phyloP scores from a whole-genome alignment of 805 yeast species.

The Starmerella vaccinii region DNA sequence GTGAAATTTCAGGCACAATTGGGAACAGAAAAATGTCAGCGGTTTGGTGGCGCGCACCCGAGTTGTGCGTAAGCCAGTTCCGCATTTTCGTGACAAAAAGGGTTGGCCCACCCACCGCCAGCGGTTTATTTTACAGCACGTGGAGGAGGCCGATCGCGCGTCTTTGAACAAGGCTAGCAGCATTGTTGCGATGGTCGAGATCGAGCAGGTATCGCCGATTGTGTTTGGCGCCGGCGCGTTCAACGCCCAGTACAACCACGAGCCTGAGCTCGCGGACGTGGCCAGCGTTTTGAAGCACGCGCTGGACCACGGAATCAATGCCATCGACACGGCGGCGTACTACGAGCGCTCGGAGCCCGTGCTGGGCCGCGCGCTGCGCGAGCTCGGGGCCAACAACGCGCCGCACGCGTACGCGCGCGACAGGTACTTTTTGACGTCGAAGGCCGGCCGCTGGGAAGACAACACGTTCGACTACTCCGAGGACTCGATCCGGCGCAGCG shows the following conservation, averaged over 20 bases:
- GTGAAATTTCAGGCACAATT: no score
- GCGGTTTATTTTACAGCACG: not conserved
- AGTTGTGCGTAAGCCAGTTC: no score
- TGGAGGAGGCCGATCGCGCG: not conserved
- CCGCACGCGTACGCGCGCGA: conserved; percentile 40
- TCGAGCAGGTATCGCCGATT: conserved; percentile 34
- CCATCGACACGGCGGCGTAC: conserved; percentile 86
- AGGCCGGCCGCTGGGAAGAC: conserved; percentile 66
- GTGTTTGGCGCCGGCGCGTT: conserved; percentile 84
- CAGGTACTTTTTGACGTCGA: conserved; percentile 62
- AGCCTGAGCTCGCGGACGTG: conserved; percentile 54
- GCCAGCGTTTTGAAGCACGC: conserved; percentile 49
- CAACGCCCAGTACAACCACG: conserved; percentile 65
- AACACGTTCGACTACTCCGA: conserved; percentile 69
- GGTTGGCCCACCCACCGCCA: no score
- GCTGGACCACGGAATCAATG: conserved; percentile 56
- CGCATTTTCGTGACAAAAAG: no score
- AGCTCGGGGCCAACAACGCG: conserved; percentile 26
- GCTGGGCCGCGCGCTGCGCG: conserved; percentile 54
- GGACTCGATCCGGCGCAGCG: conserved; percentile 49
- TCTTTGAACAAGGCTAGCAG: no score
- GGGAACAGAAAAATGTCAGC: no score
- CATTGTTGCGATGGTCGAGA: not conserved
- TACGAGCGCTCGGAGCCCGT: conserved; percentile 80
- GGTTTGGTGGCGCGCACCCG: no score